phyloP scores from a whole-genome alignment of 352 stramenopile genomes.

The Globisporangium sylvaticum region DNA sequence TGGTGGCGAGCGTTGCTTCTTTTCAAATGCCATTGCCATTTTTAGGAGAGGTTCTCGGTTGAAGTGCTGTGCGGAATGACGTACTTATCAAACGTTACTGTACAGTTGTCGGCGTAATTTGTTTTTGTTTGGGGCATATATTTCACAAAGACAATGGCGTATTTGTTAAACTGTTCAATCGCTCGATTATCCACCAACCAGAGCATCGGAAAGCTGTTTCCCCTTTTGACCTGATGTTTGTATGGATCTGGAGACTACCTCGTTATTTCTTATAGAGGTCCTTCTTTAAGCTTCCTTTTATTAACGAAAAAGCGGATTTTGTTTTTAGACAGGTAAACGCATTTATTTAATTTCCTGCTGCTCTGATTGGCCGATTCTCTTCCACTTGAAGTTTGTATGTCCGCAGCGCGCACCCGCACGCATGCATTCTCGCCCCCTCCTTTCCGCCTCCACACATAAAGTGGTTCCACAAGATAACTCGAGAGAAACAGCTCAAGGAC shows the following conservation, averaged over 20 bases:
- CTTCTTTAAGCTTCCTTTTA: background rate
- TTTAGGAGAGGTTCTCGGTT: too few relatives aligned
- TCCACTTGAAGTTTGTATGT: conserved; percentile 12
- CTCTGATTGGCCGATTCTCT: conserved; percentile 7
- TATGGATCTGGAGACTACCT: background rate
- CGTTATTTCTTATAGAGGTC: background rate
- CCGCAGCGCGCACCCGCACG: background rate
- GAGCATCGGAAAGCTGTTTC: background rate
- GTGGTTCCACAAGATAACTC: conserved; percentile 4
- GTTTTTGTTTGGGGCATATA: background rate
- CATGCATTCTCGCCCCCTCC: conserved; percentile 6
- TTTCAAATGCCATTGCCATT: too few relatives aligned
- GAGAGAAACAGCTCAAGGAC: conserved; percentile 15
- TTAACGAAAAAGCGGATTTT: background rate
- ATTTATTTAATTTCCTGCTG: conserved; percentile 2
- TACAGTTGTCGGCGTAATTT: background rate
- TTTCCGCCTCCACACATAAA: conserved; percentile 7
- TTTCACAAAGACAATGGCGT: too few relatives aligned
- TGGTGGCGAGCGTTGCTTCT: too few relatives aligned
- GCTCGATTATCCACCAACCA: background rate
- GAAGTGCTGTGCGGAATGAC: too few relatives aligned
- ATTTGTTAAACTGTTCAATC: background rate
- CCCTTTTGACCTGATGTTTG: background rate
- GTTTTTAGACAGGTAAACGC: background rate
- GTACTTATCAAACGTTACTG: too few relatives aligned